A percentile compares a stretch with the other conserved stretches of the same genome.
Evolutionary conservation across 2,329 filamentous ascomycete species (phyloP).

Genomic region (Cryphonectria parasitica): DNA sequence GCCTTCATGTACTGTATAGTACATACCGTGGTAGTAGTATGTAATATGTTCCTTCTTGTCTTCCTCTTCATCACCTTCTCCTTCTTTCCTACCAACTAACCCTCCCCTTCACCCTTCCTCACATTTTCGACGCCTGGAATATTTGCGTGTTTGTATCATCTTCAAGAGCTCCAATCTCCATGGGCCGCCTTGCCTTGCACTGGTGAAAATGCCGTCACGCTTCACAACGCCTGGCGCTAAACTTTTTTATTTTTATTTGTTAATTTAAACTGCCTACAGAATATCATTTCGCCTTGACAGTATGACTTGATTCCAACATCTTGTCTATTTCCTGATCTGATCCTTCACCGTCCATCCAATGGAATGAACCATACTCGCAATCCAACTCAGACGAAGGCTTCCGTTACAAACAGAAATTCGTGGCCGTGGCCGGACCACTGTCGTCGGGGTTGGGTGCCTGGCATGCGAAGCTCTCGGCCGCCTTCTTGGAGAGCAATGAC

Average conservation of each 20-base stretch:
- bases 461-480: not conserved
- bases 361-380: not conserved
- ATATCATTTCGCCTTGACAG: not conserved
- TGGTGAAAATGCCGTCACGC: not conserved
- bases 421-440: not conserved
- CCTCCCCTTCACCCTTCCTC: not conserved
- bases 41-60: not conserved
- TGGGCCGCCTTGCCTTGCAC: not conserved
- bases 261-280: not conserved
- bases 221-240: not conserved
- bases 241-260: not conserved
- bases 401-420: not conserved
- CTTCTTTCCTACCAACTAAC: not conserved
- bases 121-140: no score
- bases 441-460: not conserved
- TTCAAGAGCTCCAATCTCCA: not conserved
- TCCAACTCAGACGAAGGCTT: not conserved
- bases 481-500: not conserved
- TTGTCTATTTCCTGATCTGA: not conserved
- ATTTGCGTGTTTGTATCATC: not conserved
- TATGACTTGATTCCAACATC: not conserved
- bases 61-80: not conserved
- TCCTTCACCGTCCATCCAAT: not conserved
- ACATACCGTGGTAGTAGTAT: not conserved
- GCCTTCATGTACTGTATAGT: not conserved